A percentile compares a stretch with the other conserved stretches of the same genome.
These are phyloP conservation scores for Avena insularis DNA, from an alignment of 176 grass and related monocot genomes.

Conservation along the genomic window DNA sequence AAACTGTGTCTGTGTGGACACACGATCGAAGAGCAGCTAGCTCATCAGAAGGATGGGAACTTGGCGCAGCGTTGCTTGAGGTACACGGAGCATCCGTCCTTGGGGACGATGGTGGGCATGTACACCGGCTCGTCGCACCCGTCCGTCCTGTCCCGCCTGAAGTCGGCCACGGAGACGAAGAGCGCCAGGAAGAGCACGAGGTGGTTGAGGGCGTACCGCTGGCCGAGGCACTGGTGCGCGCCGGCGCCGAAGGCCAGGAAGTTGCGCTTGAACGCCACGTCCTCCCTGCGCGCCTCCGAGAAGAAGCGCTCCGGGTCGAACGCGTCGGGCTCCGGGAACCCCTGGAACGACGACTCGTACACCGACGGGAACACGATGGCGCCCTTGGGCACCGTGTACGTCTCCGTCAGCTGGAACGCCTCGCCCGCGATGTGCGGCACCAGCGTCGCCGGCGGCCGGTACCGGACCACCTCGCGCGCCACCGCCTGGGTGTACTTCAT, in stretches of 20 bases:
- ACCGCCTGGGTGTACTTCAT: slow-evolving; percentile 91
- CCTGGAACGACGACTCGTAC: slow-evolving; percentile 90
- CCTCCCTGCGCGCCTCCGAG: slow-evolving; percentile 65
- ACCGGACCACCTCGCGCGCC: slow-evolving; percentile 78
- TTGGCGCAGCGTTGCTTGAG: slow-evolving; percentile 49
- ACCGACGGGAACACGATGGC: slow-evolving; percentile 81
- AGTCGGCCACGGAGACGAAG: slow-evolving; percentile 68
- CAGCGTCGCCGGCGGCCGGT: slow-evolving; percentile 75
- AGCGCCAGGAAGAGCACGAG: slow-evolving; percentile 84
- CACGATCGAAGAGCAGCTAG: neutral
- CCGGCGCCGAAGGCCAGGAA: slow-evolving; percentile 90
- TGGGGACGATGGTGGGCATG: slow-evolving; percentile 84
- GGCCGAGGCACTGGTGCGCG: slow-evolving; percentile 86
- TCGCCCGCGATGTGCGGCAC: slow-evolving; percentile 85
- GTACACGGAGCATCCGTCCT: slow-evolving; percentile 64
- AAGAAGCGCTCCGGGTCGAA: slow-evolving; percentile 95
- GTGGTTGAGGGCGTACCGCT: slow-evolving; percentile 93
- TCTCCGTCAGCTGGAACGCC: slow-evolving; percentile 81
- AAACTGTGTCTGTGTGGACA: neutral
- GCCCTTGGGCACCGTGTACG: slow-evolving; percentile 92
- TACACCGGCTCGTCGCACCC: slow-evolving; percentile 71
- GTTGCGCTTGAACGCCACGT: slow-evolving; percentile 73
- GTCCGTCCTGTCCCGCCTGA: slow-evolving; percentile 55
- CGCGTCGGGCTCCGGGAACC: slow-evolving; percentile 58
- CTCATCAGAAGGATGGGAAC: slow-evolving; percentile 47